These are phyloP conservation scores for Blumeria graminis DNA, from an alignment of 2,329 filamentous ascomycete genomes.

Conservation along the genomic window DNA sequence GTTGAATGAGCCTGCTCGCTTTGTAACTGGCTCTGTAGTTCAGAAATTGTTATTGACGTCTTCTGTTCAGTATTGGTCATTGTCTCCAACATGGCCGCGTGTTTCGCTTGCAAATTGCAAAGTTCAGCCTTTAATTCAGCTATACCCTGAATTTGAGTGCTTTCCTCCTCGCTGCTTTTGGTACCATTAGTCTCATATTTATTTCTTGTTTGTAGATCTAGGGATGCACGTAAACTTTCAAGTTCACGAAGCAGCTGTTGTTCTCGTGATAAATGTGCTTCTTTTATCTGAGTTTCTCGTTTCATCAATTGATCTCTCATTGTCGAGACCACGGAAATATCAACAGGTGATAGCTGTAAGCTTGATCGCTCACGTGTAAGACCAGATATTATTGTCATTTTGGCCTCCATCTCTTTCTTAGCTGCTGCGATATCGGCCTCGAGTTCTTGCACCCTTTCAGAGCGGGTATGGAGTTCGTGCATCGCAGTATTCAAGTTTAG, in stretches of 20 bases:
- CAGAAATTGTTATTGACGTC: constrained; percentile 45
- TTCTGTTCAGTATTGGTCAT: constrained; percentile 50
- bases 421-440: constrained; percentile 63
- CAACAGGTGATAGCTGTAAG: constrained; percentile 61
- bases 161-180: constrained; percentile 10
- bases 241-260: constrained; percentile 50
- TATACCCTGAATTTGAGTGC: constrained; percentile 20
- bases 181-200: constrained; percentile 5
- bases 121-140: constrained; percentile 47
- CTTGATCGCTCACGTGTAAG: constrained; percentile 82
- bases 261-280: constrained; percentile 49
- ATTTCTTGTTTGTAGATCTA: constrained; percentile 7
- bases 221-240: constrained; percentile 29
- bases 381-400: constrained; percentile 87
- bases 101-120: constrained; percentile 49
- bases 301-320: constrained; percentile 74
- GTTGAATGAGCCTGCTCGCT: constrained; percentile 13
- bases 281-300: constrained; percentile 58
- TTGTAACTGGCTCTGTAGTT: constrained; percentile 39
- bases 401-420: constrained; percentile 90
- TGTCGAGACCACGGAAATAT: constrained; percentile 72
- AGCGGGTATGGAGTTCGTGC: constrained; percentile 69
- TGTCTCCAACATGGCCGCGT: constrained; percentile 42
- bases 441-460: constrained; percentile 72
- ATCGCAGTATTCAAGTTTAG: constrained; percentile 76